Conservation (phyloP, 1,284 basidiomycete genomes). For the Phellopilus nigrolimitatus region DNA sequence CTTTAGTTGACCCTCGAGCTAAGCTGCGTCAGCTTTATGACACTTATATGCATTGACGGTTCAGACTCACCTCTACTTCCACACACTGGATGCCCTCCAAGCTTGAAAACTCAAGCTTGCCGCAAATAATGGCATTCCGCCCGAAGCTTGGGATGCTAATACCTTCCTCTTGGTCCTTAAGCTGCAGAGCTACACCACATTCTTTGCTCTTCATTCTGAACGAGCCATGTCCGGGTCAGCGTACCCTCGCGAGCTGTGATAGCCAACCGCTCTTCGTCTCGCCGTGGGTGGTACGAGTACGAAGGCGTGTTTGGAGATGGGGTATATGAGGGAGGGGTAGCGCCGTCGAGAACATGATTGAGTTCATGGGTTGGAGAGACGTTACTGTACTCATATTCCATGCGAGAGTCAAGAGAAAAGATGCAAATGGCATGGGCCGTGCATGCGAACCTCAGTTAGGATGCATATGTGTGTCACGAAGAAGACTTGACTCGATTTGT, state of each 20-base stretch:
- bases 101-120: slow-evolving; percentile 23
- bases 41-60: not conserved
- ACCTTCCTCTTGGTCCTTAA: slow-evolving; percentile 25
- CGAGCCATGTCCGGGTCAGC: slow-evolving; percentile 17
- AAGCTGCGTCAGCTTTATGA: slow-evolving; percentile 10
- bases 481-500: no score
- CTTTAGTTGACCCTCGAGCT: slow-evolving; percentile 52
- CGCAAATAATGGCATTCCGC: slow-evolving; percentile 22
- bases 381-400: not conserved
- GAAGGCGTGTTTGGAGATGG: slow-evolving; percentile 26
- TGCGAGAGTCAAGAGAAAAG: not conserved
- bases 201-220: slow-evolving; percentile 20
- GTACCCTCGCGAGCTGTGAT: slow-evolving; percentile 22
- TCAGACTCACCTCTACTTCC: slow-evolving; percentile 22
- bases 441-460: no score
- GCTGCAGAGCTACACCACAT: slow-evolving; percentile 21
- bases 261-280: slow-evolving; percentile 27
- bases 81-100: slow-evolving; percentile 20
- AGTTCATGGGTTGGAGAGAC: no score
- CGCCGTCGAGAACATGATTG: not conserved
- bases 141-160: slow-evolving; percentile 24
- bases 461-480: no score
- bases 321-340: slow-evolving; percentile 24
- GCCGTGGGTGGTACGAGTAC: slow-evolving; percentile 27
- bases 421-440: not conserved